Evolutionary conservation across 2,329 filamentous ascomycete species (phyloP).

Genomic region (Dactylellina parvicollis): DNA sequence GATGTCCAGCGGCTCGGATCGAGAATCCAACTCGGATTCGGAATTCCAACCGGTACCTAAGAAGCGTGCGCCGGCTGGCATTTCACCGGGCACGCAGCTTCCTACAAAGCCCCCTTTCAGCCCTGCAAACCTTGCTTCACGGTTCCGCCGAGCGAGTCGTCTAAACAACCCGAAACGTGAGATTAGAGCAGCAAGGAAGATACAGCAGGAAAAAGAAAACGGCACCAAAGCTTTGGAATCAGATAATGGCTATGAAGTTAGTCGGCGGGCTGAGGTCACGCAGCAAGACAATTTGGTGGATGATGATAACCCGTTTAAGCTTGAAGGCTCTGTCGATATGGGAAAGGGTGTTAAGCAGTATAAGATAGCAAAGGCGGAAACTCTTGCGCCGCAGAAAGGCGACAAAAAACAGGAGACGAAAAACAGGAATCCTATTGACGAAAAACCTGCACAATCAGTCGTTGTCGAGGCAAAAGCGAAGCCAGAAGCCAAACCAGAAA

Average conservation of each 20-base stretch:
- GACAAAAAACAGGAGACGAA: neutral
- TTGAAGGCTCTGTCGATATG: conserved; percentile 6
- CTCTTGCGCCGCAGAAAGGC: neutral
- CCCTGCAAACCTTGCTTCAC: conserved; percentile 5
- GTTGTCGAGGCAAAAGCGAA: neutral
- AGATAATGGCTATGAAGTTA: neutral
- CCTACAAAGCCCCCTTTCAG: conserved; percentile 2
- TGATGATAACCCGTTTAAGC: neutral
- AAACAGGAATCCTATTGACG: neutral
- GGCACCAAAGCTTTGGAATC: neutral
- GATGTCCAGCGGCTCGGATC: neutral
- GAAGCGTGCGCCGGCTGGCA: neutral
- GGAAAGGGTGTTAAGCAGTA: neutral
- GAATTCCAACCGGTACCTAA: neutral
- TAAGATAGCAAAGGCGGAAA: neutral
- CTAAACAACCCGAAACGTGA: conserved; percentile 5
- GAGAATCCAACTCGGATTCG: neutral
- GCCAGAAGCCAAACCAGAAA: neutral
- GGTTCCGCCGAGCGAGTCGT: conserved; percentile 1
- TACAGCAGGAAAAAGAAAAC: neutral
- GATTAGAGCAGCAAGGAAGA: neutral
- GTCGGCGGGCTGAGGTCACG: neutral
- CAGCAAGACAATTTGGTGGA: neutral
- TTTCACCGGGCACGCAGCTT: neutral
- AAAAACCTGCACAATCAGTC: neutral